Conservation (phyloP, 2,329 filamentous ascomycete species). For the Corniculantispora saksenae region DNA sequence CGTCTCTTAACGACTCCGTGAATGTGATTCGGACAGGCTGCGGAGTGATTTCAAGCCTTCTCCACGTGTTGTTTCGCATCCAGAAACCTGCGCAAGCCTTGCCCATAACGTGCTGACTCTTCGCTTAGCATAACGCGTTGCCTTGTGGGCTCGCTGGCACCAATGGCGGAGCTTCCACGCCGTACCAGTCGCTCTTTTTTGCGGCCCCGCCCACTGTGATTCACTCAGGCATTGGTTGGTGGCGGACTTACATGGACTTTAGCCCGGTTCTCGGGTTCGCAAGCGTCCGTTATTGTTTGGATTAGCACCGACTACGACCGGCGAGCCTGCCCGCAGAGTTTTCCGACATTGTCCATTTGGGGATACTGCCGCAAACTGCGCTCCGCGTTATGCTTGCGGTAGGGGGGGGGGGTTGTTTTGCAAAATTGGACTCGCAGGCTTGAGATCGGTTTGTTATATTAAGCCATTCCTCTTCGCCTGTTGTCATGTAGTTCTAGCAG, state of each 20-base stretch:
- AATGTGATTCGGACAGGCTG: background rate
- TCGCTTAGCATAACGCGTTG: conserved; percentile 14
- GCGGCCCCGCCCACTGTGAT: conserved; percentile 12
- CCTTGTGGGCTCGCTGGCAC: background rate
- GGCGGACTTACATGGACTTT: conserved; percentile 17
- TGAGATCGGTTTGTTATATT: background rate
- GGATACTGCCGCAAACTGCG: background rate
- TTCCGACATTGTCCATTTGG: background rate
- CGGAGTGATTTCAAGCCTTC: conserved; percentile 6
- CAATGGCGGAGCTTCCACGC: background rate
- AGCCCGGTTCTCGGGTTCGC: conserved; percentile 5
- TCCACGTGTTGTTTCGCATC: background rate
- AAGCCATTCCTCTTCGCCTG: background rate
- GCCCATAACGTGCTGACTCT: conserved; percentile 7
- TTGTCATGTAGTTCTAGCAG: background rate
- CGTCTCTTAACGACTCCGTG: too few species aligned
- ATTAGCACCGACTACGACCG: background rate
- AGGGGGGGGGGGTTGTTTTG: background rate
- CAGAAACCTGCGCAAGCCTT: background rate
- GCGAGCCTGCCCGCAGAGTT: background rate
- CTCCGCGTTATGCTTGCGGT: conserved; percentile 1
- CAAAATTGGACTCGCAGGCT: background rate
- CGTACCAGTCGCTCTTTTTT: conserved; percentile 1
- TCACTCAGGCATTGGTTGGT: background rate
- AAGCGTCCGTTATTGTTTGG: background rate